Evolutionary conservation across 768 basidiomycete genomes (phyloP).

Genomic region (Suillus alpinus): DNA sequence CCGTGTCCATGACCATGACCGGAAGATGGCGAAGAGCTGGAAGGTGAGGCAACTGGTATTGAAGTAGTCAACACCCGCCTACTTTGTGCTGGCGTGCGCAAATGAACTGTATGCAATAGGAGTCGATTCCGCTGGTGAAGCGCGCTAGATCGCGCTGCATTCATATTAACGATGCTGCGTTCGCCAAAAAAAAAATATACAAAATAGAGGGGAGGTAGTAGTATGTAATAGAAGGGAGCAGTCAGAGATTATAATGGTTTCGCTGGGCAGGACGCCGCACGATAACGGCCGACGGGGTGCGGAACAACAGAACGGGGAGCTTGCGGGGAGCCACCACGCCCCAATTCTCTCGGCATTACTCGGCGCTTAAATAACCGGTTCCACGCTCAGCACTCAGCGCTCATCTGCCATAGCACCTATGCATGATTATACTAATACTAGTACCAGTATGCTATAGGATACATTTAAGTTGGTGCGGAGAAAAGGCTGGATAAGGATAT

Average conservation of each 20-base stretch:
- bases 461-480: not conserved
- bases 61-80: constrained; percentile 1
- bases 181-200: not conserved
- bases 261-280: not conserved
- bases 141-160: not conserved
- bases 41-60: not conserved
- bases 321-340: not conserved
- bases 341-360: constrained; percentile 1
- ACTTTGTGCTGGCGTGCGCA: not conserved
- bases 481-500: not conserved
- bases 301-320: not conserved
- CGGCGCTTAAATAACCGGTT: not conserved
- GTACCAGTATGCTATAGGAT: not conserved
- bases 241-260: not conserved
- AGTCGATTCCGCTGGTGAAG: not conserved
- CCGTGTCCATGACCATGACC: not conserved
- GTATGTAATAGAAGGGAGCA: not conserved
- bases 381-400: not conserved
- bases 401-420: not conserved
- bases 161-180: not conserved
- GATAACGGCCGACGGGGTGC: not conserved
- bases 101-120: not conserved
- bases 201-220: not conserved
- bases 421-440: no score
- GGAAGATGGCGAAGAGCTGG: not conserved